These are phyloP conservation scores for Pholiota molesta DNA, from an alignment of 768 basidiomycete species.

Conservation along the genomic window DNA sequence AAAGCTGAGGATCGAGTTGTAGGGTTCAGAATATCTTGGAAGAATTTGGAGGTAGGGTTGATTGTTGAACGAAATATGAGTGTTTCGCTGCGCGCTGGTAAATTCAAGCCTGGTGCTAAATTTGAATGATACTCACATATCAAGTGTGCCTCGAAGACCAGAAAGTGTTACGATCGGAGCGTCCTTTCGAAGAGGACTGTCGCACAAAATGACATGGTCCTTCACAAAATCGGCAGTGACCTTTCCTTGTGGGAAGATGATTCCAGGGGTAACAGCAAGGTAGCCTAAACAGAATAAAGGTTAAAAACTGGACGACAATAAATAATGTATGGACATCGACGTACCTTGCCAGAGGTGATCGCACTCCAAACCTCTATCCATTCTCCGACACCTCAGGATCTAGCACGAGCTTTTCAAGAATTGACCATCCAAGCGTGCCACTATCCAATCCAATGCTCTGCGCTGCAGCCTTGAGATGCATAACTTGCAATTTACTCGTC, in stretches of 20 bases:
- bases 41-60: constrained; percentile 42
- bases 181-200: constrained; percentile 47
- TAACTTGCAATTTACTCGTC: constrained; percentile 68
- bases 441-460: constrained; percentile 69
- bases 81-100: constrained; percentile 33
- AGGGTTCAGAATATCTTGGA: constrained; percentile 40
- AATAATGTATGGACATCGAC: not conserved
- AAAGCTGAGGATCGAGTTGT: constrained; percentile 34
- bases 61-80: constrained; percentile 48
- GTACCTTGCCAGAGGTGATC: constrained; percentile 68
- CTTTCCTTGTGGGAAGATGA: constrained; percentile 49
- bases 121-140: constrained; percentile 47
- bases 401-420: constrained; percentile 70
- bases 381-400: constrained; percentile 52
- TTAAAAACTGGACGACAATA: not conserved
- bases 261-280: constrained; percentile 78
- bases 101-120: not conserved
- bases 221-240: constrained; percentile 77
- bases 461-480: constrained; percentile 73
- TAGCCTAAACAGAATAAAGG: constrained; percentile 52
- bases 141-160: constrained; percentile 75
- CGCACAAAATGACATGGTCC: constrained; percentile 80
- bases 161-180: constrained; percentile 76
- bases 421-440: constrained; percentile 72
- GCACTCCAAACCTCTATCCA: constrained; percentile 74